phyloP scores from a whole-genome alignment of 257 asterid genomes.

The Jacaranda mimosifolia region DNA sequence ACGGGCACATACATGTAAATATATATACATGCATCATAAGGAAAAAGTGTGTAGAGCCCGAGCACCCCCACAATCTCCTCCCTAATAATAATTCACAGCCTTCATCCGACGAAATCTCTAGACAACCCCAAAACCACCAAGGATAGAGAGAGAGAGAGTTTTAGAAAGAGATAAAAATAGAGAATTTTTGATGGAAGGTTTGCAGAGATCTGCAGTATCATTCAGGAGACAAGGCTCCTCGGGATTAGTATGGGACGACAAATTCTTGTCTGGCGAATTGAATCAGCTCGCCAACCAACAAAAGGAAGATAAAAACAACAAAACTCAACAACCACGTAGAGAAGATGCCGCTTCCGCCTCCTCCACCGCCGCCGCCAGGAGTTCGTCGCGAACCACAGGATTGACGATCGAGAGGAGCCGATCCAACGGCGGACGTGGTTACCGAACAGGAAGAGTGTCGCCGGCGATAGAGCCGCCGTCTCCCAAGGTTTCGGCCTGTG shows the following conservation, averaged over 20 bases:
- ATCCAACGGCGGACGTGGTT: slow-evolving; percentile 55
- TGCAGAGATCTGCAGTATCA: slow-evolving; percentile 65
- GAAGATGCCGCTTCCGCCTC: not conserved
- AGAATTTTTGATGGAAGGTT: slow-evolving; percentile 48
- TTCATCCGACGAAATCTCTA: not conserved
- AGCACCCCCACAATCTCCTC: slow-evolving; percentile 5
- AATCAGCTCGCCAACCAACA: slow-evolving; percentile 41
- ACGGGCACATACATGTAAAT: not conserved
- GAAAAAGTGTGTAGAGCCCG: not conserved
- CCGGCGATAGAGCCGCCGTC: slow-evolving; percentile 62
- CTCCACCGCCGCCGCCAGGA: not conserved
- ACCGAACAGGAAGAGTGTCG: slow-evolving; percentile 49
- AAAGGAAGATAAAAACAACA: slow-evolving; percentile 29
- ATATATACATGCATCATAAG: not conserved
- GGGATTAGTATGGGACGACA: slow-evolving; percentile 66
- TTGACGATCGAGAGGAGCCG: slow-evolving; percentile 58
- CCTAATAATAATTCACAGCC: slow-evolving; percentile 20
- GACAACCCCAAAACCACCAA: not conserved
- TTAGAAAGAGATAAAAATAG: not conserved
- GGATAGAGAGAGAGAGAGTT: not conserved
- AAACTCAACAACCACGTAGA: not conserved
- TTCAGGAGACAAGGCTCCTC: slow-evolving; percentile 72
- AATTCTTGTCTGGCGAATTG: slow-evolving; percentile 48
- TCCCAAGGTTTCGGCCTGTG: slow-evolving; percentile 59
- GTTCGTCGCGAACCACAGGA: slow-evolving; percentile 36